These are phyloP conservation scores for Maudiozyma barnettii DNA, from an alignment of 805 yeast species.

Conservation along the genomic window DNA sequence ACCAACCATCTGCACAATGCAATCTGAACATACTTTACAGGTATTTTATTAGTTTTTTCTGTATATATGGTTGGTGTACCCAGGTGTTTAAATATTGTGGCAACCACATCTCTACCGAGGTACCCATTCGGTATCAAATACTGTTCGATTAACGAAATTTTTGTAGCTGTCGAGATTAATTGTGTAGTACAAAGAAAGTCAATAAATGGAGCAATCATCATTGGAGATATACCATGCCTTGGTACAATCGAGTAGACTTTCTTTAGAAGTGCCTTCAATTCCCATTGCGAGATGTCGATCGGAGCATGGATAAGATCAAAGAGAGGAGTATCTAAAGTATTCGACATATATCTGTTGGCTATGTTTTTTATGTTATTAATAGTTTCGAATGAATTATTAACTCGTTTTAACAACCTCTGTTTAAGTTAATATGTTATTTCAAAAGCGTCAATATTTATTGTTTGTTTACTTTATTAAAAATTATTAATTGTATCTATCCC, in stretches of 20 bases:
- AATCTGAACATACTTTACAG: slow-evolving; percentile 18
- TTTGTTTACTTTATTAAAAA: no score
- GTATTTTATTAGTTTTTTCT: slow-evolving; percentile 12
- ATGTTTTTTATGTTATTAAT: neutral
- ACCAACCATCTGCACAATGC: slow-evolving; percentile 30
- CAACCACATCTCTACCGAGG: slow-evolving; percentile 19
- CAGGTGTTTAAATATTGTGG: slow-evolving; percentile 23
- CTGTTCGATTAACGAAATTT: slow-evolving; percentile 18
- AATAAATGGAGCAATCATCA: slow-evolving; percentile 10
- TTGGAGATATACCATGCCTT: slow-evolving; percentile 15
- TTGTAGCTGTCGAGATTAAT: slow-evolving; percentile 11
- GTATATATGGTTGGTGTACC: slow-evolving; percentile 21
- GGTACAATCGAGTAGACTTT: slow-evolving; percentile 9
- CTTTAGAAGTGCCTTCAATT: slow-evolving; percentile 4
- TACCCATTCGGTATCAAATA: slow-evolving; percentile 25
- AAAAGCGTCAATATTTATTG: no score
- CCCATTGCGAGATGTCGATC: slow-evolving; percentile 5
- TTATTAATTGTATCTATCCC: no score
- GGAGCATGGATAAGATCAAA: slow-evolving; percentile 2
- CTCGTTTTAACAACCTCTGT: no score
- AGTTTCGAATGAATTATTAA: neutral
- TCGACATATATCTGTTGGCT: slow-evolving; percentile 1
- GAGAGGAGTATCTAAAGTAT: slow-evolving; percentile 2
- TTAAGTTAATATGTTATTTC: no score
- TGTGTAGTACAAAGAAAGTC: slow-evolving; percentile 13